A percentile compares a stretch with the other conserved stretches of the same genome.
Conservation (phyloP, 768 basidiomycete species). For the Russula ochroleuca region DNA sequence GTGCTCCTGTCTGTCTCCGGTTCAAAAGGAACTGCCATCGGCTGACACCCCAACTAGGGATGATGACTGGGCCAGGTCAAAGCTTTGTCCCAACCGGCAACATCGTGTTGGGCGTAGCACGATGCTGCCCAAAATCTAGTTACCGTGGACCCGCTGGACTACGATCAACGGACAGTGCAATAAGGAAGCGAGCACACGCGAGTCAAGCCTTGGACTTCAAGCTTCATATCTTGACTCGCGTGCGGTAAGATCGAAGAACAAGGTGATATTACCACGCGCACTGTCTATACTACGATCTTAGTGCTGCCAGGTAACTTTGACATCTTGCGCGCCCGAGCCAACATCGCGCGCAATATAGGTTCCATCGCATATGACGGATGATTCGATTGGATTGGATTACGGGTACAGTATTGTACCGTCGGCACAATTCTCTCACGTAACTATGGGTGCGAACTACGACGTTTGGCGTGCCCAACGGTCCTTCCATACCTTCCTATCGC, state of each 20-base stretch:
- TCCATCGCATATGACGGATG: background rate
- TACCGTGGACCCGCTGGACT: background rate
- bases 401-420: background rate
- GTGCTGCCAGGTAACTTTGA: background rate
- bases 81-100: too few species aligned
- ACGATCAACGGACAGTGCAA: background rate
- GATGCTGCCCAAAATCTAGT: background rate
- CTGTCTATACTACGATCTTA: background rate
- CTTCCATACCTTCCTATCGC: background rate
- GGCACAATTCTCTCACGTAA: background rate
- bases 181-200: background rate
- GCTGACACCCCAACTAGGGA: background rate
- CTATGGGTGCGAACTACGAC: background rate
- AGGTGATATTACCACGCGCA: background rate
- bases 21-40: background rate
- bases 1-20: background rate
- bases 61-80: too few species aligned
- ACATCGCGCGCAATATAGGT: background rate
- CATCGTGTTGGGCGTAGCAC: background rate
- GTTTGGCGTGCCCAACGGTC: background rate
- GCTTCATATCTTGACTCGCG: background rate
- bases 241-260: background rate
- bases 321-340: background rate
- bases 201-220: background rate
- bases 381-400: background rate